Conservation (phyloP, 345 rosid species). For the Brassica nigra region DNA sequence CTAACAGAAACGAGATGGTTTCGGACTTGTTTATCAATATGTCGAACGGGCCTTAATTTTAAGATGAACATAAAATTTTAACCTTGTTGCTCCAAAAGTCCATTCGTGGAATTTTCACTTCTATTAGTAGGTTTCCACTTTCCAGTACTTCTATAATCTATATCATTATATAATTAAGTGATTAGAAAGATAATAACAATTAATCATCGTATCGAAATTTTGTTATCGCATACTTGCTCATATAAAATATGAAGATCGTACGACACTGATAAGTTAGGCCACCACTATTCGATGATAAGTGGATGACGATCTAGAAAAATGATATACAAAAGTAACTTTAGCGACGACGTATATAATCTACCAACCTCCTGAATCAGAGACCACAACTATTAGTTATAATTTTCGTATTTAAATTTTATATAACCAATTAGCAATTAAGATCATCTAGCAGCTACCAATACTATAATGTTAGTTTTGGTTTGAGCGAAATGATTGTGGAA, state of each 20-base stretch:
- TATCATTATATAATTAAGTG: not conserved
- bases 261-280: constrained; percentile 36
- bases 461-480: not conserved
- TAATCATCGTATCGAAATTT: not conserved
- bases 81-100: not conserved
- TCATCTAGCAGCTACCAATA: not conserved
- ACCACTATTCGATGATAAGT: constrained; percentile 30
- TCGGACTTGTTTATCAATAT: not conserved
- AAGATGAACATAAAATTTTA: not conserved
- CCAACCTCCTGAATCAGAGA: constrained; percentile 10
- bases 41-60: not conserved
- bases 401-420: not conserved
- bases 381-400: constrained; percentile 5
- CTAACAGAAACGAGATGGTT: not conserved
- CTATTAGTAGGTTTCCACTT: not conserved
- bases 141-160: not conserved
- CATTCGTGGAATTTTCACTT: not conserved
- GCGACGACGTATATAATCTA: constrained; percentile 24
- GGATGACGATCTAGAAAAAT: constrained; percentile 24
- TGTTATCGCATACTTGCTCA: constrained; percentile 11
- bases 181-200: constrained; percentile 15
- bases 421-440: not conserved
- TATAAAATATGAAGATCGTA: constrained; percentile 19
- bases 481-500: not conserved
- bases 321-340: not conserved